Evolutionary conservation across 208 protist species (phyloP).

Genomic region (Vickermania ingenoplastis): DNA sequence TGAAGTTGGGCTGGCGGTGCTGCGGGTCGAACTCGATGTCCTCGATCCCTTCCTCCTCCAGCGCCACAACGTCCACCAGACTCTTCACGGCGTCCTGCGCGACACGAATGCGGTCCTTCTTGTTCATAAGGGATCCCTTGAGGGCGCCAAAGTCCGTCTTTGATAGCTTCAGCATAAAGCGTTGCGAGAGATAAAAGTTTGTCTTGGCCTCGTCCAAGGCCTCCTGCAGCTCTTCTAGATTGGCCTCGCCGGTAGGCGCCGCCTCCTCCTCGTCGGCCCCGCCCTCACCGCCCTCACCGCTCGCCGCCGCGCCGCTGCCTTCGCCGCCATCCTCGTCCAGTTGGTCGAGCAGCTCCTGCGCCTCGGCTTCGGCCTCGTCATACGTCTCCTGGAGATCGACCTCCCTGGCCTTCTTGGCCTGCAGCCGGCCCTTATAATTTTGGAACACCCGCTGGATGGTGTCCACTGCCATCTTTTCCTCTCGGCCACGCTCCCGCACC

Average conservation of each 20-base stretch:
- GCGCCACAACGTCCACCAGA: slow-evolving; percentile 13
- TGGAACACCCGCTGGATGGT: slow-evolving; percentile 66
- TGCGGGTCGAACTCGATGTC: slow-evolving; percentile 5
- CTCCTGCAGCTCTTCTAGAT: slow-evolving; percentile 29
- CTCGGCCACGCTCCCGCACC: slow-evolving; percentile 26
- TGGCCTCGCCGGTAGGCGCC: slow-evolving; percentile 1
- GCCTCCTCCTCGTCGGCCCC: slow-evolving; percentile 1
- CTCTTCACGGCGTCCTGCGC: slow-evolving; percentile 31
- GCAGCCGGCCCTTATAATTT: slow-evolving; percentile 21
- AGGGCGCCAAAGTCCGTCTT: slow-evolving; percentile 51
- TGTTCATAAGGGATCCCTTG: slow-evolving; percentile 38
- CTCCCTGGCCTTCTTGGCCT: slow-evolving; percentile 33
- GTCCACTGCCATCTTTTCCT: slow-evolving; percentile 61
- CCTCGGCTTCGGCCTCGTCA: slow-evolving; percentile 47
- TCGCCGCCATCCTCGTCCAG: slow-evolving; percentile 9
- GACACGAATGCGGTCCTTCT: slow-evolving; percentile 39
- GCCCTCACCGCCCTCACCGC: no score
- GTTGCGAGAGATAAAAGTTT: slow-evolving; percentile 57
- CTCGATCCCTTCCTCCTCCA: slow-evolving; percentile 9
- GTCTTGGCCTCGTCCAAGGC: slow-evolving; percentile 30
- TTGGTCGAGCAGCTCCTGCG: slow-evolving; percentile 58
- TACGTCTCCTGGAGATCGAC: slow-evolving; percentile 34
- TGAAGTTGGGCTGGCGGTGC: slow-evolving; percentile 12
- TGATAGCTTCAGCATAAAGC: slow-evolving; percentile 55
- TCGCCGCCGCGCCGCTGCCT: slow-evolving; percentile 11